These are phyloP conservation scores for Dacryopinax spathularia DNA, from an alignment of 768 basidiomycete species.

Conservation along the genomic window DNA sequence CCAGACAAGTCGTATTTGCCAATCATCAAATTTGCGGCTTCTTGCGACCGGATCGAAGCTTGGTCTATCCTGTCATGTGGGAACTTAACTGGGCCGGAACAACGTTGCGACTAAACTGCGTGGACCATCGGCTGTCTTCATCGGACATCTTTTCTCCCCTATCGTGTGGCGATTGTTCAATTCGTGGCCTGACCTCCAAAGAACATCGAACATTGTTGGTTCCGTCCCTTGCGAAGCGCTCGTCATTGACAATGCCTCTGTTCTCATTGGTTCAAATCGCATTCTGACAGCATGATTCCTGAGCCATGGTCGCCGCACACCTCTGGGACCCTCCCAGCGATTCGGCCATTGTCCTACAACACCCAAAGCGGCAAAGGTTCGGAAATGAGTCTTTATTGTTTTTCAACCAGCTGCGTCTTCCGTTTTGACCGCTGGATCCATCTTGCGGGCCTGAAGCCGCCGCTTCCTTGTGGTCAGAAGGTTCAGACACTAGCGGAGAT, in stretches of 20 bases:
- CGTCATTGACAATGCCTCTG: not conserved
- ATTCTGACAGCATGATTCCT: not conserved
- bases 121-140: not conserved
- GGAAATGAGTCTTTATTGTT: not conserved
- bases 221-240: not conserved
- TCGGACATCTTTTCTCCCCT: not conserved
- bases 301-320: not conserved
- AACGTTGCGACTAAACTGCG: constrained; percentile 1
- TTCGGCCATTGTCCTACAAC: not conserved
- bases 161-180: not conserved
- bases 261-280: not conserved
- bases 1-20: not conserved
- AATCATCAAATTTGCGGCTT: not conserved
- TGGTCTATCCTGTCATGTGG: constrained; percentile 2
- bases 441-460: too few species aligned
- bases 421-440: not conserved
- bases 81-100: not conserved
- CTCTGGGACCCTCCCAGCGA: not conserved
- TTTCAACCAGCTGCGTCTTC: not conserved
- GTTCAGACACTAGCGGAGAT: too few species aligned
- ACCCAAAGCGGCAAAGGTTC: not conserved
- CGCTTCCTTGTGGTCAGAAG: too few species aligned
- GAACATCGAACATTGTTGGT: not conserved
- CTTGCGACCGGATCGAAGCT: not conserved
- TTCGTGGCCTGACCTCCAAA: not conserved